Conservation (phyloP, 495 filamentous ascomycete species). For the Hyphodiscus hymeniophilus region DNA sequence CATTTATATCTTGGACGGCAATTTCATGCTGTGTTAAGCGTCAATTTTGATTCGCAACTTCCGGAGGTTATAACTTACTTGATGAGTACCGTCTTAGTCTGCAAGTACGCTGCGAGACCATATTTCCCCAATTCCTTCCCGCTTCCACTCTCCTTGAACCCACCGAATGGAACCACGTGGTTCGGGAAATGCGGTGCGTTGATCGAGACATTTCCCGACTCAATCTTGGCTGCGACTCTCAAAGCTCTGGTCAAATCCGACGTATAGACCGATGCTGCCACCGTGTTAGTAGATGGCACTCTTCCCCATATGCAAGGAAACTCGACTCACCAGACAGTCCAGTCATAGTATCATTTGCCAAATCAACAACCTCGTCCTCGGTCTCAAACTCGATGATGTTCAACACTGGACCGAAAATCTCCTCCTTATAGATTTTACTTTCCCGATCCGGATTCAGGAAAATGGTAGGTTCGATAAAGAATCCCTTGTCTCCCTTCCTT, state of each 20-base stretch:
- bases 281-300: background rate
- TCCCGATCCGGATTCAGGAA: background rate
- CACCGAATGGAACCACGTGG: constrained; percentile 5
- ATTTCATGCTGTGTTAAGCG: background rate
- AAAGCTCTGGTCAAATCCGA: constrained; percentile 68
- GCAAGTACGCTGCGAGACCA: background rate
- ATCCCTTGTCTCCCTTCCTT: constrained; percentile 12
- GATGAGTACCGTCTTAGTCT: background rate
- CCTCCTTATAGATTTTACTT: constrained; percentile 38
- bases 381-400: constrained; percentile 40
- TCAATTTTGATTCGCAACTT: background rate
- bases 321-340: constrained; percentile 47
- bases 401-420: constrained; percentile 48
- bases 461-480: constrained; percentile 49
- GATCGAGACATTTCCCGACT: constrained; percentile 78
- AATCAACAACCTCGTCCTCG: constrained; percentile 60
- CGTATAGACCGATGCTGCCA: constrained; percentile 67
- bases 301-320: background rate
- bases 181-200: constrained; percentile 37
- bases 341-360: constrained; percentile 73
- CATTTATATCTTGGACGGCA: constrained; percentile 19
- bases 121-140: constrained; percentile 8
- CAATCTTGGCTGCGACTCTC: constrained; percentile 60
- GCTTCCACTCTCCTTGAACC: constrained; percentile 9
- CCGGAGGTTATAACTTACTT: background rate